phyloP scores from a whole-genome alignment of 495 filamentous ascomycete genomes.

The Viridothelium virens region DNA sequence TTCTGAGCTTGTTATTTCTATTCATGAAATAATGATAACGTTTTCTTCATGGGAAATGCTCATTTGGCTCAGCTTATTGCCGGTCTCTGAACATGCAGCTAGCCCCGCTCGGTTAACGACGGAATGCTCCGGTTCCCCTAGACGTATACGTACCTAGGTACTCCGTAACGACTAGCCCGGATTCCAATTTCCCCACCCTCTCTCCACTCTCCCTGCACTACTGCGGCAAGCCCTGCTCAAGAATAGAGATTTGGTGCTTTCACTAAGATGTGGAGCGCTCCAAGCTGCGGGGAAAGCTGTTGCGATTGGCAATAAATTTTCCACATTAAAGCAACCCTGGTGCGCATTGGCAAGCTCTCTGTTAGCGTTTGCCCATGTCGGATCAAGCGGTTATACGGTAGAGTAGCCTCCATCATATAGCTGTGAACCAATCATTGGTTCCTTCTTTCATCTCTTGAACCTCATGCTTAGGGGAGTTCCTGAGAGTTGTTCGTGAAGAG shows the following conservation, averaged over 20 bases:
- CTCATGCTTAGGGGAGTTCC: not conserved
- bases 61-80: no score
- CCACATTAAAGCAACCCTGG: not conserved
- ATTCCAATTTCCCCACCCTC: not conserved
- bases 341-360: not conserved
- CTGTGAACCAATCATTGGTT: not conserved
- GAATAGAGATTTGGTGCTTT: not conserved
- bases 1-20: no score
- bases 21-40: no score
- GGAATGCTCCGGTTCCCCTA: not conserved
- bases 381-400: slow-evolving; percentile 5
- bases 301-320: not conserved
- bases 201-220: not conserved
- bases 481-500: not conserved
- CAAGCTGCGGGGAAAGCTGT: slow-evolving; percentile 2
- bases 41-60: no score
- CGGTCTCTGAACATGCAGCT: not conserved
- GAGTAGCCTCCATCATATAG: not conserved
- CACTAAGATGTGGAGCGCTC: not conserved
- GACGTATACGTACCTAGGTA: no score
- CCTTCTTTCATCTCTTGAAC: no score
- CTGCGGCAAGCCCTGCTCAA: not conserved
- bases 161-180: not conserved
- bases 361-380: not conserved
- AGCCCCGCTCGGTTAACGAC: not conserved